Conservation (phyloP, 345 rosid genomes). For the Pseudoturritis turrita region DNA sequence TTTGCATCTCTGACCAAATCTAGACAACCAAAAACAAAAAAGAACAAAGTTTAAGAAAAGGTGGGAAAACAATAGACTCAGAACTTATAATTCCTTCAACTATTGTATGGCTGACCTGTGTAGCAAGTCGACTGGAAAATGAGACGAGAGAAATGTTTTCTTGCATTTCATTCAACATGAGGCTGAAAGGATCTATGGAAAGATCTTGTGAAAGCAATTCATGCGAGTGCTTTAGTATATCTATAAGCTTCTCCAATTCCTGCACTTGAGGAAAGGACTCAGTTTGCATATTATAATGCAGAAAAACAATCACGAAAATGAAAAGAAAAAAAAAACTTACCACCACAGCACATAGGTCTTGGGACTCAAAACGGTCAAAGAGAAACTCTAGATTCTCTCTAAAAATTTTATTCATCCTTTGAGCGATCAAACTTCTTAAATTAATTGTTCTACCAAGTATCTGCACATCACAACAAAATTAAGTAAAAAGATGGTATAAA, state of each 20-base stretch:
- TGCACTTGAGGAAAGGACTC: slow-evolving; percentile 35
- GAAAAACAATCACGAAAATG: not conserved
- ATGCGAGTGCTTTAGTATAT: slow-evolving; percentile 72
- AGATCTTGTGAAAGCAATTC: slow-evolving; percentile 78
- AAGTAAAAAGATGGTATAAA: slow-evolving; percentile 21
- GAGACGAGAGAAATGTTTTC: slow-evolving; percentile 95
- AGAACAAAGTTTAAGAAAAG: not conserved
- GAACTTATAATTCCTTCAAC: not conserved
- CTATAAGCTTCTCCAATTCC: slow-evolving; percentile 89
- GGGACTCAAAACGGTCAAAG: slow-evolving; percentile 93
- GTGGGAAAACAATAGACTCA: not conserved
- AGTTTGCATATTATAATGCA: not conserved
- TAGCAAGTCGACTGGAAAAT: slow-evolving; percentile 91
- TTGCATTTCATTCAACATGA: slow-evolving; percentile 94
- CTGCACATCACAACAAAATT: slow-evolving; percentile 37
- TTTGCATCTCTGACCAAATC: slow-evolving; percentile 99
- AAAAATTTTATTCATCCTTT: slow-evolving; percentile 85
- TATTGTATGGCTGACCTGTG: slow-evolving; percentile 58
- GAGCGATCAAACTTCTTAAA: slow-evolving; percentile 83
- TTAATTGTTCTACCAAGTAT: slow-evolving; percentile 92
- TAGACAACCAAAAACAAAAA: slow-evolving; percentile 28
- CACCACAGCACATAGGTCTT: slow-evolving; percentile 91
- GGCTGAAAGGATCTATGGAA: slow-evolving; percentile 69
- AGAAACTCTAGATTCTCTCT: slow-evolving; percentile 98
- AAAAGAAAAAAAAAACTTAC: slow-evolving; percentile 36